Conservation (phyloP, 2,329 filamentous ascomycete species). For the Arthrobotrys conoides region DNA sequence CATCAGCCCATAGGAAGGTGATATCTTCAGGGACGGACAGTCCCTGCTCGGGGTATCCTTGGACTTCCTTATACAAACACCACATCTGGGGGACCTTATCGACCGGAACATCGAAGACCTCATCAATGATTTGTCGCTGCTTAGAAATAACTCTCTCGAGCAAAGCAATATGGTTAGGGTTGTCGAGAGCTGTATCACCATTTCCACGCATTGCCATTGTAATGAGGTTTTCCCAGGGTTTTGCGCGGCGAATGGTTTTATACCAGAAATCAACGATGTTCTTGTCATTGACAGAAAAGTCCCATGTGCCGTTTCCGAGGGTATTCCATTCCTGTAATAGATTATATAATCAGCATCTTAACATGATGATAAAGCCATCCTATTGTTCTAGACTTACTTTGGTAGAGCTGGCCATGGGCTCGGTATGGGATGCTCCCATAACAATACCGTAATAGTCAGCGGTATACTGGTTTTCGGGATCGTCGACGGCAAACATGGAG, state of each 20-base stretch:
- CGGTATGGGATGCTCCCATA: slow-evolving; percentile 80
- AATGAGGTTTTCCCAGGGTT: slow-evolving; percentile 77
- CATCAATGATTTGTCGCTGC: slow-evolving; percentile 74
- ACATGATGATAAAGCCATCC: slow-evolving; percentile 60
- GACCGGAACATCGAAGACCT: slow-evolving; percentile 71
- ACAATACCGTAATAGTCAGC: slow-evolving; percentile 82
- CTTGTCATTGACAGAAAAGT: slow-evolving; percentile 78
- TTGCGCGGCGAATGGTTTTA: slow-evolving; percentile 76
- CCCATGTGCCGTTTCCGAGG: slow-evolving; percentile 74
- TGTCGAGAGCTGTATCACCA: slow-evolving; percentile 75
- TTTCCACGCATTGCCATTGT: slow-evolving; percentile 79
- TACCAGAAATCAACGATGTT: slow-evolving; percentile 78
- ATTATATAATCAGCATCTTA: slow-evolving; percentile 16
- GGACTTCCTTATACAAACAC: slow-evolving; percentile 81
- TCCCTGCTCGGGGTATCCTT: slow-evolving; percentile 77
- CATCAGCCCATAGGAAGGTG: slow-evolving; percentile 78
- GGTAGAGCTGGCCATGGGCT: slow-evolving; percentile 77
- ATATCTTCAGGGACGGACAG: slow-evolving; percentile 76
- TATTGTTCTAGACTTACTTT: slow-evolving; percentile 63
- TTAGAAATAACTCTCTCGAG: slow-evolving; percentile 75
- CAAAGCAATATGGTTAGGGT: slow-evolving; percentile 73
- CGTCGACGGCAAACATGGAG: slow-evolving; percentile 80
- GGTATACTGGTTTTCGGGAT: slow-evolving; percentile 77
- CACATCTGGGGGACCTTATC: slow-evolving; percentile 77
- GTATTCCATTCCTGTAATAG: slow-evolving; percentile 68